phyloP scores from a whole-genome alignment of 805 yeast genomes.

The Cyberlindnera amylophila region DNA sequence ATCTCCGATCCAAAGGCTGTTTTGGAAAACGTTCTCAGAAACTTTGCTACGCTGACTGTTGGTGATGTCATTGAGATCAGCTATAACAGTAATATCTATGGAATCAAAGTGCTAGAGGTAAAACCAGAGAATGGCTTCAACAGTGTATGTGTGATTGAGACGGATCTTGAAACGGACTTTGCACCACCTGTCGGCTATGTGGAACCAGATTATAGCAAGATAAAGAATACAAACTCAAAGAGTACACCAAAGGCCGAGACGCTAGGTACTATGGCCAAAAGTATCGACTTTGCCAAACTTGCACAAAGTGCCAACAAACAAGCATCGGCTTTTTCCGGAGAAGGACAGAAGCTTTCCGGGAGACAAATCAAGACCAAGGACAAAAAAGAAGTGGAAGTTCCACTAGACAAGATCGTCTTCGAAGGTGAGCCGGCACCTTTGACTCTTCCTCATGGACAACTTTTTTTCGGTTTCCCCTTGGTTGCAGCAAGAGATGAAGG shows the following conservation, averaged over 20 bases:
- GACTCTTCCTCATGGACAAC: conserved; percentile 73
- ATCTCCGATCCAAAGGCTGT: conserved; percentile 97
- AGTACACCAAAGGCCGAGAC: conserved; percentile 22
- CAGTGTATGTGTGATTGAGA: conserved; percentile 92
- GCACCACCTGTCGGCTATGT: conserved; percentile 99
- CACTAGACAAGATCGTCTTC: conserved; percentile 44
- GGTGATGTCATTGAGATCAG: conserved; percentile 80
- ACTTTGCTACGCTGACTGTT: conserved; percentile 82
- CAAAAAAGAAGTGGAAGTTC: conserved; percentile 12
- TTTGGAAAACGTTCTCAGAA: conserved; percentile 83
- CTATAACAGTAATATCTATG: conserved; percentile 75
- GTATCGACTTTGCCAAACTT: conserved; percentile 60
- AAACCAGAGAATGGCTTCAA: conserved; percentile 65
- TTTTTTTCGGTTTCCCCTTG: conserved; percentile 91
- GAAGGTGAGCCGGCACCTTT: conserved; percentile 70
- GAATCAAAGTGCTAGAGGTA: conserved; percentile 80
- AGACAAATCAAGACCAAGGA: conserved; percentile 32
- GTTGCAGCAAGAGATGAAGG: conserved; percentile 39
- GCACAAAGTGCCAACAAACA: conserved; percentile 39
- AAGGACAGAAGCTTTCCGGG: conserved; percentile 72
- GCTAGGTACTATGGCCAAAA: conserved; percentile 73
- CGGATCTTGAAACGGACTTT: conserved; percentile 94
- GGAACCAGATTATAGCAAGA: conserved; percentile 67
- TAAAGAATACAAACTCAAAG: conserved; percentile 10
- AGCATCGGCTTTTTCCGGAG: conserved; percentile 44